Base-by-base conservation (phyloP, 2,329 filamentous ascomycete genomes). In the Penicillium aurantiogriseum region DNA sequence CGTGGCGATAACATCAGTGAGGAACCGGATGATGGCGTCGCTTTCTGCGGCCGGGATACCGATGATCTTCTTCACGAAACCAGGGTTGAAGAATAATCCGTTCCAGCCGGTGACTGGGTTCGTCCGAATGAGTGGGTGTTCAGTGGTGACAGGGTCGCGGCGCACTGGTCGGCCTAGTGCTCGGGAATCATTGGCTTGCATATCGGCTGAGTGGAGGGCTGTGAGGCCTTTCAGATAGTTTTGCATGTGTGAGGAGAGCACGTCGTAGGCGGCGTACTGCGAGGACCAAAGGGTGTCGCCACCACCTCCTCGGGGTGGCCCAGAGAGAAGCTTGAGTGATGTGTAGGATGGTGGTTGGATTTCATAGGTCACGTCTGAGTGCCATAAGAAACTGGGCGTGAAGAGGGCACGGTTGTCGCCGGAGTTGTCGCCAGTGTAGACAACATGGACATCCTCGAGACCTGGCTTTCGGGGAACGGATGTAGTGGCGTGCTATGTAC, bases 91-190 rank as follows among this genome's bases (percentile, higher is more conserved):
- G 71, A 84, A 86, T 1, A 87, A 72, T 8, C 76, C 78, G 69
- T 86, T 86, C 83, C 83, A 86, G 10, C 83, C 83, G 0, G 84
- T 87, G 7, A 86, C 83, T 0, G 84, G 83, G 64, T 87, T 80
- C 0, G 82, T 84, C 21, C 84, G 79, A 43, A 87, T 72, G 1
- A 87, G 72, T 1, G 84, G 84, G 63, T 87, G 83, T 49, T 80
- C 76, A 0, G 81, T 84, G 8, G 77, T 77, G 33, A 85, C 74
- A 4, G 83, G 80, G 5, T 80, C 79, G 11, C 81, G 79, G 27
- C 81, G 78, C 4, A 83, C 80, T 9, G 78, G 73, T 40, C 81
- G 79, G n/a, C 81, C 80, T 17, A 79, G 70, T 2, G 79, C 78
- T 21, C 75, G 75, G 6, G 79, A 77, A 33, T 80, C 81, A 33